These are phyloP conservation scores for Solanum tarapatanum DNA, from an alignment of 257 asterid species.

Conservation along the genomic window DNA sequence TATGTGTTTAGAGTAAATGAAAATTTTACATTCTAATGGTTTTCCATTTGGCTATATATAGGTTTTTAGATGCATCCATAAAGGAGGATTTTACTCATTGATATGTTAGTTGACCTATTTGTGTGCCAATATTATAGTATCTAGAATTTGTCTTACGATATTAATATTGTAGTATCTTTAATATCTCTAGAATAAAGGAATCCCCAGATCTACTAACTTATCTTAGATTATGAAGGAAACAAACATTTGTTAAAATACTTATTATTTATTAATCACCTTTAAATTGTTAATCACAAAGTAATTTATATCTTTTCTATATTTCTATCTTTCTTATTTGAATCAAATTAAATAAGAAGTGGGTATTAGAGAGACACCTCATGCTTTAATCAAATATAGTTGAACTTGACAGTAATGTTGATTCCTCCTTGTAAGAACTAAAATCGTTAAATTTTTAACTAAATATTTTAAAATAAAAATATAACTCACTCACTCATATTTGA, in stretches of 20 bases:
- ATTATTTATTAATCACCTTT: not conserved
- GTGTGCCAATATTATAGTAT: not conserved
- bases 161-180: not conserved
- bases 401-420: not conserved
- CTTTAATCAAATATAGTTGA: not conserved
- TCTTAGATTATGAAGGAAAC: not conserved
- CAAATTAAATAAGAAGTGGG: too few species aligned
- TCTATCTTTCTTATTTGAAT: too few species aligned
- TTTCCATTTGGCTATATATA: too few species aligned
- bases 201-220: not conserved
- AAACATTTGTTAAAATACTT: not conserved
- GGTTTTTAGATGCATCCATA: slow-evolving; percentile 1
- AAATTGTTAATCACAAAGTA: not conserved
- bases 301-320: too few species aligned
- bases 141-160: not conserved
- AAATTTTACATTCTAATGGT: too few species aligned
- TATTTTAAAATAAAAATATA: not conserved
- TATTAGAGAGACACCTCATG: too few species aligned
- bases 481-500: not conserved
- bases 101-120: slow-evolving; percentile 12
- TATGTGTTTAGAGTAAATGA: too few species aligned
- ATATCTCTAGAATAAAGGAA: too few species aligned
- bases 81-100: not conserved
- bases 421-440: not conserved
- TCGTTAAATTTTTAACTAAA: not conserved